These are phyloP conservation scores for Sambucus nigra DNA, from an alignment of 129 eudicot genomes.

Conservation along the genomic window DNA sequence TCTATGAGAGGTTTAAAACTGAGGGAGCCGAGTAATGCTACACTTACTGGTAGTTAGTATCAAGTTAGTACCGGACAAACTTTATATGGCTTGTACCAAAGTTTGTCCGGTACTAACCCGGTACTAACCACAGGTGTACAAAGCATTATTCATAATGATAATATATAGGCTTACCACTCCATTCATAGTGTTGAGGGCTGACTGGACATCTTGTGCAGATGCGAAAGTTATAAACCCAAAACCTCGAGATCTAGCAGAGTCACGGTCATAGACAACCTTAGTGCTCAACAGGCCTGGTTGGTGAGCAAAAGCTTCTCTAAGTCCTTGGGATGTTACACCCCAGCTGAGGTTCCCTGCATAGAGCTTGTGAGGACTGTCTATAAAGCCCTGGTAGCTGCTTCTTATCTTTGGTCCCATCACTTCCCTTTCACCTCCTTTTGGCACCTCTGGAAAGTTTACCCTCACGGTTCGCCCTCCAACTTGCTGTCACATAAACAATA, in stretches of 20 bases:
- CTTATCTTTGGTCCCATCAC: slow-evolving; percentile 58
- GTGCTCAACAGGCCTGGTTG: slow-evolving; percentile 81
- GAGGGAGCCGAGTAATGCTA: no score
- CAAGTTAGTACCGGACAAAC: no score
- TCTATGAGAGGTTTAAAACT: no score
- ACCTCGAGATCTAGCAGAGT: slow-evolving; percentile 76
- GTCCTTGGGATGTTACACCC: slow-evolving; percentile 64
- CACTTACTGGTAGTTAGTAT: no score
- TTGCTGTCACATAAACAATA: slow-evolving; percentile 38
- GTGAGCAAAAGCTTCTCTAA: slow-evolving; percentile 49
- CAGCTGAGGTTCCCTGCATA: slow-evolving; percentile 88
- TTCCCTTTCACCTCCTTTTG: slow-evolving; percentile 85
- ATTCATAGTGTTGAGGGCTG: slow-evolving; percentile 58
- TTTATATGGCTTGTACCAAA: no score
- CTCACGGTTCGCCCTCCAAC: slow-evolving; percentile 83
- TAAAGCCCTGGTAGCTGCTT: slow-evolving; percentile 48
- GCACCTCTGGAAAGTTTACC: slow-evolving; percentile 97
- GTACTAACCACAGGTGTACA: no score
- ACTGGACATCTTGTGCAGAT: slow-evolving; percentile 54
- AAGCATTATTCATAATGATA: no score
- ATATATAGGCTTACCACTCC: no score
- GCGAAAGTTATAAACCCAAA: slow-evolving; percentile 75
- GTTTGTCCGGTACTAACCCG: no score
- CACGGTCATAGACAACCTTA: slow-evolving; percentile 68
- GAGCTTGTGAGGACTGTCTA: slow-evolving; percentile 82